phyloP scores from a whole-genome alignment of 768 basidiomycete genomes.

The Chlorophyllum brunneum region DNA sequence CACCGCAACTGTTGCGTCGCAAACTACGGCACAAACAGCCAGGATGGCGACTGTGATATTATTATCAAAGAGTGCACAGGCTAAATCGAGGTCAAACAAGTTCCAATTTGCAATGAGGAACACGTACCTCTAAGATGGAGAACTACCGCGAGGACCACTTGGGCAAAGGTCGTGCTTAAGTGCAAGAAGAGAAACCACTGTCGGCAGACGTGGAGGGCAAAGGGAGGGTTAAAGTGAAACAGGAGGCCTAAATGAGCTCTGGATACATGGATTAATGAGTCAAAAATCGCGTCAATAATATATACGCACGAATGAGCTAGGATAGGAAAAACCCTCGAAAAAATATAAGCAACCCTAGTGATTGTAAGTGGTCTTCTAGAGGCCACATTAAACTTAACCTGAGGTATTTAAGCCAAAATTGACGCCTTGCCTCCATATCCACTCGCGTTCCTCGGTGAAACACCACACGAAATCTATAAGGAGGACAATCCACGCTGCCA shows the following conservation, averaged over 20 bases:
- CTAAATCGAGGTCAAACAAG: not conserved
- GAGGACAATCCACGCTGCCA: not conserved
- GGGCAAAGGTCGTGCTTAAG: not conserved
- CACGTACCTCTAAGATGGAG: not conserved
- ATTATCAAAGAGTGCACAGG: not conserved
- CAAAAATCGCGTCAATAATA: no score
- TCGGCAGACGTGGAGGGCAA: not conserved
- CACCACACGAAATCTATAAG: not conserved
- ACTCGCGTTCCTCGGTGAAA: not conserved
- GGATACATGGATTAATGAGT: not conserved
- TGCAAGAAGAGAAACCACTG: slow-evolving; percentile 2
- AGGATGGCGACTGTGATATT: not conserved
- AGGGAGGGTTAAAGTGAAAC: not conserved
- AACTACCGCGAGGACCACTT: not conserved
- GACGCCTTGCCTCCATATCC: slow-evolving; percentile 3
- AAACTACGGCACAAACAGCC: not conserved
- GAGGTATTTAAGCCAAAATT: no score
- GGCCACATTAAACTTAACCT: no score
- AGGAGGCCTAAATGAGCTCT: not conserved
- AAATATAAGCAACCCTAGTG: not conserved
- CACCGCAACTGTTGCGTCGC: not conserved
- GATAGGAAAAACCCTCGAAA: not conserved
- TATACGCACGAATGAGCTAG: not conserved
- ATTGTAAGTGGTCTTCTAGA: not conserved
- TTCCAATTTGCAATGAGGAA: no score